Evolutionary conservation across 495 filamentous ascomycete species (phyloP).

Genomic region (Amphirosellinia nigrospora): DNA sequence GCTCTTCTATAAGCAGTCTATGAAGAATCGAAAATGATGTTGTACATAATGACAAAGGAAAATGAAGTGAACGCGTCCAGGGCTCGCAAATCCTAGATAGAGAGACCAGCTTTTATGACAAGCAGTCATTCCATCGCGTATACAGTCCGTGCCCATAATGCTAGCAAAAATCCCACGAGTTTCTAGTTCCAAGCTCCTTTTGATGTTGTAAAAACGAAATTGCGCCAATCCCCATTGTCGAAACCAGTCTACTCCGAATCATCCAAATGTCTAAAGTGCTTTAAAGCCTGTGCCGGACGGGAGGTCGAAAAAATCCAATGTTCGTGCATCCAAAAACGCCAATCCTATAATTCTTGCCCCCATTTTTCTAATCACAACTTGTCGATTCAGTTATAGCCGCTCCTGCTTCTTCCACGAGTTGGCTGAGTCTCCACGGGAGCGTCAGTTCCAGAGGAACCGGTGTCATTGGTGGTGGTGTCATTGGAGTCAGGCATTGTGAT

Average conservation of each 20-base stretch:
- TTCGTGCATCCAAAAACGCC: slow-evolving; percentile 16
- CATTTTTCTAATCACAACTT: not conserved
- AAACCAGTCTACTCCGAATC: slow-evolving; percentile 18
- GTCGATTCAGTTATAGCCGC: slow-evolving; percentile 26
- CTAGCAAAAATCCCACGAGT: not conserved
- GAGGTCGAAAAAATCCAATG: slow-evolving; percentile 1
- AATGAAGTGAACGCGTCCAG: slow-evolving; percentile 12
- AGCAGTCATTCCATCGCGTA: slow-evolving; percentile 14
- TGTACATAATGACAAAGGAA: slow-evolving; percentile 21
- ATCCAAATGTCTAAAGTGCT: not conserved
- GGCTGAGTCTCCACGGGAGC: slow-evolving; percentile 14
- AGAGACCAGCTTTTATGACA: slow-evolving; percentile 3
- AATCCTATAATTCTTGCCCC: not conserved
- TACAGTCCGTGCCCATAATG: slow-evolving; percentile 5
- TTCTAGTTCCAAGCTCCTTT: slow-evolving; percentile 15
- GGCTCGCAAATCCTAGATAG: not conserved
- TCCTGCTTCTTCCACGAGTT: slow-evolving; percentile 26
- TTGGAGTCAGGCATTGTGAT: slow-evolving; percentile 27
- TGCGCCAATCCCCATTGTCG: not conserved
- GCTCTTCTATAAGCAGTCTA: slow-evolving; percentile 24
- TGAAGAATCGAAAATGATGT: slow-evolving; percentile 16
- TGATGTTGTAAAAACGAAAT: slow-evolving; percentile 3
- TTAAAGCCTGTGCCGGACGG: not conserved
- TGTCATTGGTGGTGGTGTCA: slow-evolving; percentile 23
- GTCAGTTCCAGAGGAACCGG: slow-evolving; percentile 18